phyloP scores from a whole-genome alignment of 2,329 filamentous ascomycete species.

The Trichoderma guizhouense region DNA sequence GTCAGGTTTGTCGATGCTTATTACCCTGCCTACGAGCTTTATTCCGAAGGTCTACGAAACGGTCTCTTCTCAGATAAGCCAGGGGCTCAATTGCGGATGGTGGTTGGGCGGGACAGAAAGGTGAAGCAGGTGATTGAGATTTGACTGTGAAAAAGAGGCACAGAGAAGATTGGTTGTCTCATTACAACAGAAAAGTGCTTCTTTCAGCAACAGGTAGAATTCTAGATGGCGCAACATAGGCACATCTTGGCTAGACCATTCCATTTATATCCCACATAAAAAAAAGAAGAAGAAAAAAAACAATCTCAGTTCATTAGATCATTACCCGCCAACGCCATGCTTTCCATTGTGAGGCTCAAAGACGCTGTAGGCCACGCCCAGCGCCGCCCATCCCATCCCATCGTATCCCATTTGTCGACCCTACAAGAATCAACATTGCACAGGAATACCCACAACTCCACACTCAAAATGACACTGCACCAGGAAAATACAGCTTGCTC shows the following conservation, averaged over 20 bases:
- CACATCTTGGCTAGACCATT: not conserved
- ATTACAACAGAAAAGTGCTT: not conserved
- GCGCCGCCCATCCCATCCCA: not conserved
- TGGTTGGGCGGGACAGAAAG: conserved; percentile 58
- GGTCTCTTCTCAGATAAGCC: conserved; percentile 53
- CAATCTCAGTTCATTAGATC: not conserved
- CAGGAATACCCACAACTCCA: conserved; percentile 2
- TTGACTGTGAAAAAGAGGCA: not conserved
- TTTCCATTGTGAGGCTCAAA: not conserved
- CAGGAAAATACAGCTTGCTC: not conserved
- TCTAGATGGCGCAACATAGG: not conserved
- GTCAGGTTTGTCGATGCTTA: conserved; percentile 67
- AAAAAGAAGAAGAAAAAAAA: not conserved
- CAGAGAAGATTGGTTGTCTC: not conserved
- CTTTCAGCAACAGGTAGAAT: not conserved
- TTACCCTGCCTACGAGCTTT: conserved; percentile 71
- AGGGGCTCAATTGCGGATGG: conserved; percentile 57
- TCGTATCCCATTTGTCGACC: not conserved
- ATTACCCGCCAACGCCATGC: not conserved
- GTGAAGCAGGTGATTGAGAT: conserved; percentile 53
- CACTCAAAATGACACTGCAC: not conserved
- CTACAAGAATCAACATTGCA: not conserved
- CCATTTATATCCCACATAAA: conserved; percentile 1
- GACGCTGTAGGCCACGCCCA: not conserved
- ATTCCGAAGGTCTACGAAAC: conserved; percentile 54